These are phyloP conservation scores for Claviceps maximensis DNA, from an alignment of 2,329 filamentous ascomycete species.

Conservation along the genomic window DNA sequence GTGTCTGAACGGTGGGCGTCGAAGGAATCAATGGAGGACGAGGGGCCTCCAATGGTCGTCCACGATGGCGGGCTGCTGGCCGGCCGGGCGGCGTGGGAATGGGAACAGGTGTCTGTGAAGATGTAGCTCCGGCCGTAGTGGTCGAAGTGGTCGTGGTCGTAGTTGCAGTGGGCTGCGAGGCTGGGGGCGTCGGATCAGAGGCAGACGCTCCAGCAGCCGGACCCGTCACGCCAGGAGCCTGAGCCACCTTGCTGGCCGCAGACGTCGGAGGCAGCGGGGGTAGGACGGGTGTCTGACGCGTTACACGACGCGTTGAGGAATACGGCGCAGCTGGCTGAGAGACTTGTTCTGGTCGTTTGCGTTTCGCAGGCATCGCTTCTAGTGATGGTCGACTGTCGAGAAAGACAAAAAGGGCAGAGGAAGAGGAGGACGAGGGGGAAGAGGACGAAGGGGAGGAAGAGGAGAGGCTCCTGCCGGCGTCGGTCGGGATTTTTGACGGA, in stretches of 20 bases:
- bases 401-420: neutral
- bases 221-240: constrained; percentile 2
- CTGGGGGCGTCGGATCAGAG: neutral
- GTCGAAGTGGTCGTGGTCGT: neutral
- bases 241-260: constrained; percentile 3
- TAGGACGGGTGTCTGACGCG: constrained; percentile 25
- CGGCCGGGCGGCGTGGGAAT: constrained; percentile 9
- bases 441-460: too few relatives aligned
- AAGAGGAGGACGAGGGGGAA: neutral
- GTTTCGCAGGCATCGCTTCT: constrained; percentile 23
- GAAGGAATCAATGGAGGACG: constrained; percentile 1
- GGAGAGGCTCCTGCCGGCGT: neutral
- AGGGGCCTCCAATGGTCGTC: constrained; percentile 5
- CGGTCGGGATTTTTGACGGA: neutral
- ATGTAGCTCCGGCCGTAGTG: constrained; percentile 6
- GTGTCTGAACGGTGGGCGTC: neutral
- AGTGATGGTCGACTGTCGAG: neutral
- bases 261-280: constrained; percentile 15
- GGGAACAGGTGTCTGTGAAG: constrained; percentile 9
- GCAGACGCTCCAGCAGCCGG: neutral
- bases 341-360: constrained; percentile 21
- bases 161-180: neutral
- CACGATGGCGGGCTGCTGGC: constrained; percentile 13
- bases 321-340: constrained; percentile 10
- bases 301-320: constrained; percentile 22